Percentiles rank a stretch among this genome's conserved stretches.
Evolutionary conservation across 2,329 filamentous ascomycete genomes (phyloP).

Genomic region (Aspergillus alliaceus): DNA sequence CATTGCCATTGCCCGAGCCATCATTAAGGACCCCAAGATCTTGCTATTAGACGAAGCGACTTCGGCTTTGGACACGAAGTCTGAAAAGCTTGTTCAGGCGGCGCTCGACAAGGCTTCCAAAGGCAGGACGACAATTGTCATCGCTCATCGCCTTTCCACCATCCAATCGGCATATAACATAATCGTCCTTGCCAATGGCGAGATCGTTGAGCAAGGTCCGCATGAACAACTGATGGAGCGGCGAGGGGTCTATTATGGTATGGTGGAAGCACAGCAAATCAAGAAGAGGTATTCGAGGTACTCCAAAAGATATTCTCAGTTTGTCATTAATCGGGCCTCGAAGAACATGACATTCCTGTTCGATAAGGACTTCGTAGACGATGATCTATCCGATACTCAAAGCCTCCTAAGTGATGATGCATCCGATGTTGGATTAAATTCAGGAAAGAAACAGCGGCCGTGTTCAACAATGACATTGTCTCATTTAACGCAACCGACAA

Average conservation of each 20-base stretch:
- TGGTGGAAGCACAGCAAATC: conserved; percentile 71
- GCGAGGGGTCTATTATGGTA: conserved; percentile 69
- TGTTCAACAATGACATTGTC: conserved; percentile 10
- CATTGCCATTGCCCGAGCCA: conserved; percentile 68
- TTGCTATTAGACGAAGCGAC: conserved; percentile 89
- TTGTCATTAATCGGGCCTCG: neutral
- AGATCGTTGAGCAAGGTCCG: conserved; percentile 80
- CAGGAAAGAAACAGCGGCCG: neutral
- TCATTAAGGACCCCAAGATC: conserved; percentile 84
- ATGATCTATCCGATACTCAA: neutral
- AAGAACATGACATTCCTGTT: conserved; percentile 12
- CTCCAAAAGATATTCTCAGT: neutral
- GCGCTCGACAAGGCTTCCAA: conserved; percentile 80
- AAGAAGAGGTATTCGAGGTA: conserved; percentile 27
- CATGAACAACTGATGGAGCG: conserved; percentile 71
- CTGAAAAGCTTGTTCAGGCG: conserved; percentile 85
- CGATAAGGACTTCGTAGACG: conserved; percentile 6
- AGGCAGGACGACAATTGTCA: conserved; percentile 85
- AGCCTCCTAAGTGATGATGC: conserved; percentile 10
- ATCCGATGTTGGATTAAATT: conserved; percentile 11
- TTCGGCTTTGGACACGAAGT: conserved; percentile 84
- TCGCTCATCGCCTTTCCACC: conserved; percentile 83
- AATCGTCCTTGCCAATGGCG: conserved; percentile 74
- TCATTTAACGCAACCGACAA: conserved; percentile 22
- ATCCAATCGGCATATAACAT: conserved; percentile 48